Evolutionary conservation across 2,329 filamentous ascomycete species (phyloP).

Genomic region (Penicillium nordicum): DNA sequence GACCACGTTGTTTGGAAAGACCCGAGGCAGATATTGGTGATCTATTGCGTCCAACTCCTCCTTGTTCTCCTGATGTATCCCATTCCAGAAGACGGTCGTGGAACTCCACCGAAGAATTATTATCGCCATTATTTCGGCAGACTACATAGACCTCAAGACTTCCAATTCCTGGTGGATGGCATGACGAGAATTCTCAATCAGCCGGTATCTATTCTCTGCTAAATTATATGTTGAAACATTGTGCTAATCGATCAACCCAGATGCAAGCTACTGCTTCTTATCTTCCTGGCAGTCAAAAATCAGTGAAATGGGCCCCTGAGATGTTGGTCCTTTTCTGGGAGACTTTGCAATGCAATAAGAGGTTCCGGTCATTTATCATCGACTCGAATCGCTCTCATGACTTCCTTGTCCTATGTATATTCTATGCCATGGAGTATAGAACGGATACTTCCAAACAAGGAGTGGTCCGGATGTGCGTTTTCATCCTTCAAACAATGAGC

Average conservation of each 20-base stretch:
- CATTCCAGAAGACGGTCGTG: slow-evolving; percentile 70
- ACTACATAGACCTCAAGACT: slow-evolving; percentile 89
- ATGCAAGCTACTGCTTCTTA: slow-evolving; percentile 86
- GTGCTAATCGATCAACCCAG: slow-evolving; percentile 30
- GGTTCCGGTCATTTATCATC: slow-evolving; percentile 93
- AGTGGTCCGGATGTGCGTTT: slow-evolving; percentile 94
- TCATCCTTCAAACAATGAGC: slow-evolving; percentile 89
- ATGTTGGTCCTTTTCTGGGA: slow-evolving; percentile 99
- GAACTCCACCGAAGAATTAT: slow-evolving; percentile 73
- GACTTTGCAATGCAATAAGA: slow-evolving; percentile 92
- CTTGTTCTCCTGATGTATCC: slow-evolving; percentile 81
- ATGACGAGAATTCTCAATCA: slow-evolving; percentile 92
- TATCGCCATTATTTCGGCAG: slow-evolving; percentile 90
- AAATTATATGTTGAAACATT: neutral
- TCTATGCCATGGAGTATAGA: slow-evolving; percentile 88
- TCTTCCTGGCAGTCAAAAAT: slow-evolving; percentile 76
- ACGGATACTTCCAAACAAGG: slow-evolving; percentile 84
- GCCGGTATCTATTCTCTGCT: slow-evolving; percentile 50
- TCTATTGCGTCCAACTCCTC: slow-evolving; percentile 88
- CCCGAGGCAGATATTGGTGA: slow-evolving; percentile 82
- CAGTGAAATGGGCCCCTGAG: slow-evolving; percentile 84
- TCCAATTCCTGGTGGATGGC: slow-evolving; percentile 93
- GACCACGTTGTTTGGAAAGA: slow-evolving; percentile 90
- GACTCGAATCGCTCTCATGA: slow-evolving; percentile 92
- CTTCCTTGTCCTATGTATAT: slow-evolving; percentile 84